phyloP scores from a whole-genome alignment of 2,329 filamentous ascomycete genomes.

The Hyphodiscus sp. region DNA sequence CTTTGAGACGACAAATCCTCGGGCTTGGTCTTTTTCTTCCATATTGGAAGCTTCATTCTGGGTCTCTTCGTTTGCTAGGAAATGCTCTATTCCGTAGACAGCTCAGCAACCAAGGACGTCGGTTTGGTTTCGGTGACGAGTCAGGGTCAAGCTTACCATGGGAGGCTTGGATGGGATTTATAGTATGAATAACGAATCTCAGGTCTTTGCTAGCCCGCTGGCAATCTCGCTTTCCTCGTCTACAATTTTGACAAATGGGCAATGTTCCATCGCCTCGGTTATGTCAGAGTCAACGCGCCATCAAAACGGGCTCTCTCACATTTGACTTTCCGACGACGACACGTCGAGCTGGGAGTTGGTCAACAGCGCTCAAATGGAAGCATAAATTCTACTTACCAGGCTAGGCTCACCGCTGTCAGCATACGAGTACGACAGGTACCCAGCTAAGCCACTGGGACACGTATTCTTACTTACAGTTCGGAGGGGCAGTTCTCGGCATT shows the following conservation, averaged over 20 bases:
- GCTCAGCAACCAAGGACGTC: too few relatives aligned
- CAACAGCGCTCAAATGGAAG: neutral
- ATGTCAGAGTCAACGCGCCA: neutral
- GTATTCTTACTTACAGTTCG: neutral
- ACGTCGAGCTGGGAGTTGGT: neutral
- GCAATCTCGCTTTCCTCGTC: neutral
- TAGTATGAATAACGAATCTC: conserved; percentile 8
- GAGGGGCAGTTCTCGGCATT: neutral
- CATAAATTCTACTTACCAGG: neutral
- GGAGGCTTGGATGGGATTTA: neutral
- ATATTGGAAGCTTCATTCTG: neutral
- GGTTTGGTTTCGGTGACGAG: too few relatives aligned
- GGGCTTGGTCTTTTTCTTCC: neutral
- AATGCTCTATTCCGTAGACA: too few relatives aligned
- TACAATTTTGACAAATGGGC: conserved; percentile 4
- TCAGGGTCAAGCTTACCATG: too few relatives aligned
- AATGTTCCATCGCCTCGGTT: neutral
- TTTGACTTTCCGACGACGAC: neutral
- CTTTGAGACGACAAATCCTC: neutral
- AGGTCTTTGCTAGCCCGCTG: neutral
- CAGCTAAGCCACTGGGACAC: neutral
- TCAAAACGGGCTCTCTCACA: neutral
- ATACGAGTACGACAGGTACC: neutral
- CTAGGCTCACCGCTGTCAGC: neutral
- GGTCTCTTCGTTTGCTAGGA: too few relatives aligned